These are phyloP conservation scores for Stylosanthes scabra DNA, from an alignment of 331 rosid genomes.

Conservation along the genomic window DNA sequence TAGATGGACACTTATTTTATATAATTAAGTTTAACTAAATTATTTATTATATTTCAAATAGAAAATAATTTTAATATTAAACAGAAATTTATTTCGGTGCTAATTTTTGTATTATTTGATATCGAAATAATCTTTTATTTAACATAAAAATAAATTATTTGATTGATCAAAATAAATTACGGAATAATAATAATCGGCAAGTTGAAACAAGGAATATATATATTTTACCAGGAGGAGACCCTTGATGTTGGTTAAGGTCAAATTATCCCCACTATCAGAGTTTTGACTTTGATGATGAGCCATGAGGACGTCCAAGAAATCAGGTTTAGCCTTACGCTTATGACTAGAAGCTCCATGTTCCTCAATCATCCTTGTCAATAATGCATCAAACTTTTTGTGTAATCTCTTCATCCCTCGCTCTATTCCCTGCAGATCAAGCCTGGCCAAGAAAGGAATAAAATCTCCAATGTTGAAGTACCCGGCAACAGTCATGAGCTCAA, in stretches of 20 bases:
- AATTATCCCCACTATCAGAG: slow-evolving; percentile 16
- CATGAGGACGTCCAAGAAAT: slow-evolving; percentile 50
- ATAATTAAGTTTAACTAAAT: too few relatives aligned
- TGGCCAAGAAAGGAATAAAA: slow-evolving; percentile 48
- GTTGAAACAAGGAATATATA: too few relatives aligned
- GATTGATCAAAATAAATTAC: too few relatives aligned
- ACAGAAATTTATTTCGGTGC: too few relatives aligned
- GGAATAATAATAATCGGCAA: too few relatives aligned
- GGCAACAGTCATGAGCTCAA: slow-evolving; percentile 53
- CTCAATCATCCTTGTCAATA: slow-evolving; percentile 43
- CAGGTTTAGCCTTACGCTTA: slow-evolving; percentile 42
- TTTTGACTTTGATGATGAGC: neutral
- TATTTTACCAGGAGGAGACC: slow-evolving; percentile 52
- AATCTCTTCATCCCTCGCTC: slow-evolving; percentile 49
- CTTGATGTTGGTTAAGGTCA: slow-evolving; percentile 47
- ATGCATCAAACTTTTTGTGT: slow-evolving; percentile 51
- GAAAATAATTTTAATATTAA: too few relatives aligned
- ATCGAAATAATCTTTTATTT: too few relatives aligned
- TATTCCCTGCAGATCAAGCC: slow-evolving; percentile 62
- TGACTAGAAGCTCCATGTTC: slow-evolving; percentile 40
- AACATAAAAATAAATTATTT: too few relatives aligned
- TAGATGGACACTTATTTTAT: too few relatives aligned
- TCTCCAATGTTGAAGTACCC: slow-evolving; percentile 57
- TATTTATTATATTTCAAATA: too few relatives aligned
- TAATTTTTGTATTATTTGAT: too few relatives aligned